phyloP scores from a whole-genome alignment of 352 stramenopile genomes.

The Nothophytophthora sp. region DNA sequence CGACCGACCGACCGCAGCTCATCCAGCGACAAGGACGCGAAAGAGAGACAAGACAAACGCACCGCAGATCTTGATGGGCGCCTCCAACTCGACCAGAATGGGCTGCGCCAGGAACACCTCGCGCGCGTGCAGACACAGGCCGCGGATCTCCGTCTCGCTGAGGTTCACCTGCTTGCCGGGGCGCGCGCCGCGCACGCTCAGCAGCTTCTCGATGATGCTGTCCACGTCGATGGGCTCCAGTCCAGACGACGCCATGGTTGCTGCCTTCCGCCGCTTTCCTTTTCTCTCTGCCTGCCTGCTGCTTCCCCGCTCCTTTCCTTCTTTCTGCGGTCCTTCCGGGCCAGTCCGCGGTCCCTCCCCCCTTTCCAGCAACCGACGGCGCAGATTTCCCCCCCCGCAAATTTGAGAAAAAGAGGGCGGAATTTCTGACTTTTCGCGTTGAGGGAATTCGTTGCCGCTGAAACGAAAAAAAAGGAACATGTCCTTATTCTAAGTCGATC shows the following conservation, averaged over 20 bases:
- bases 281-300: no score
- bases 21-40: no score
- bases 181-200: slow-evolving; percentile 87
- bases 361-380: no score
- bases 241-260: slow-evolving; percentile 43
- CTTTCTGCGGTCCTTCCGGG: slow-evolving; percentile 12
- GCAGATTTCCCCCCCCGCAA: no score
- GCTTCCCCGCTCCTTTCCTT: slow-evolving; percentile 22
- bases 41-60: no score
- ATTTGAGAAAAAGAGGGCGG: no score
- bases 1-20: no score
- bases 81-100: slow-evolving; percentile 99
- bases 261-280: slow-evolving; percentile 20
- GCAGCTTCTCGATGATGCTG: slow-evolving; percentile 89
- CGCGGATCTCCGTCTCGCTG: slow-evolving; percentile 96
- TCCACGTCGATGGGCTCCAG: slow-evolving; percentile 87
- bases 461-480: neutral
- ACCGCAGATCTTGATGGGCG: slow-evolving; percentile 98
- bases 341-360: slow-evolving; percentile 2
- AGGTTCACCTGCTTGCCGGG: slow-evolving; percentile 94
- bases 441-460: neutral
- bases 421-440: neutral
- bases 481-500: neutral
- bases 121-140: slow-evolving; percentile 96
- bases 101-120: slow-evolving; percentile 99